Evolutionary conservation across 371 early-diverging fungal genomes (phyloP), one percentile per base, ranked within the genome.

Genomic region (Parasitella parasitica): DNA sequence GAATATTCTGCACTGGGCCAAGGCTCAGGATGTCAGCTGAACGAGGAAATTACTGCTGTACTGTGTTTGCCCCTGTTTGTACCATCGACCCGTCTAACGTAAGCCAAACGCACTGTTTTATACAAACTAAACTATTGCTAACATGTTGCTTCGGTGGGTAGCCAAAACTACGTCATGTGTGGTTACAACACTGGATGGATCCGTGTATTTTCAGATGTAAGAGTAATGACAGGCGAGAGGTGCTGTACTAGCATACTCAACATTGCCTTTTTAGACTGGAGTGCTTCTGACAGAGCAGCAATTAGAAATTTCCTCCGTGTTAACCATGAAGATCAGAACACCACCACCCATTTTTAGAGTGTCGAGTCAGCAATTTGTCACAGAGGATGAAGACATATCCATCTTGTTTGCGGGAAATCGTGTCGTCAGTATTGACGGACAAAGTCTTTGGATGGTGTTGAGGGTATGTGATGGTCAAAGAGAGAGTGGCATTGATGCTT

Each of bases 181-280:
- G 86, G 86, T 20, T 86, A 86, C 64, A 81, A 72, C 37, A 80
- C 85, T 22, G 86, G 86, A 1, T 83, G 85, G 85, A 69, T 86
- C 43, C 71, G 84, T 22, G 78, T 86, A n/a, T 86, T 83, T 67
- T 81, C 84, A 61, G 80, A 83, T 55, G 86, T 82, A 76, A 43
- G 53, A n/a, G n/a, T n/a, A n/a, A n/a, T n/a, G n/a, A n/a, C n/a
- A n/a, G n/a, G n/a, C n/a, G n/a, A n/a, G n/a, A n/a, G n/a, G n/a
- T n/a, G n/a, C n/a, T n/a, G n/a, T n/a, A n/a, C n/a, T n/a, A n/a
- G n/a, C n/a, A n/a, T n/a, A n/a, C n/a, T n/a, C n/a, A n/a, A n/a
- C n/a, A n/a, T n/a, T n/a, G n/a, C n/a, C n/a, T n/a, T n/a, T 18
- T 22, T 36, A 85, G 86, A 52, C 66, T 0, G 86, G 86, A 2